These are phyloP conservation scores for Coemansia sp. DNA, from an alignment of 192 early-diverging fungal species.

Conservation along the genomic window DNA sequence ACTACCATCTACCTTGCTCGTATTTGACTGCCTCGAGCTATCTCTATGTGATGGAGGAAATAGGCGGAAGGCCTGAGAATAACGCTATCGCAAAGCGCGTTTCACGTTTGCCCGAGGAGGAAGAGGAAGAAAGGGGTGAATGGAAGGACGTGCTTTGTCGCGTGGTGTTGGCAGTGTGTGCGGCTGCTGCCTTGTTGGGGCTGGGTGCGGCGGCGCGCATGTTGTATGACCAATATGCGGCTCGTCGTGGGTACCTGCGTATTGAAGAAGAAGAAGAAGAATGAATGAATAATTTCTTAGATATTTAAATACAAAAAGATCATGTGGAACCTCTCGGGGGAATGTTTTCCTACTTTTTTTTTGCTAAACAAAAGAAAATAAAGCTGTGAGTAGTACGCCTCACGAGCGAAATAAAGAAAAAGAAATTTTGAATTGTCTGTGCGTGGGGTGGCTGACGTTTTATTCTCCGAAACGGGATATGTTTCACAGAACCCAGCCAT, in stretches of 20 bases:
- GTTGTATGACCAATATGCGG: constrained; percentile 10
- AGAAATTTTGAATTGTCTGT: background rate
- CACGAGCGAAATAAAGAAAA: too few relatives aligned
- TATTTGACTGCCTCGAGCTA: constrained; percentile 25
- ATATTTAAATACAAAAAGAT: too few relatives aligned
- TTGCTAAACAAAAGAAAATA: background rate
- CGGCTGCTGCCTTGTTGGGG: constrained; percentile 4
- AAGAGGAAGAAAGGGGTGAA: background rate
- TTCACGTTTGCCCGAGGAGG: background rate
- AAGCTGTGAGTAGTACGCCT: background rate
- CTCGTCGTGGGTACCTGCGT: constrained; percentile 16
- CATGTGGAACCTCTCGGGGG: too few relatives aligned
- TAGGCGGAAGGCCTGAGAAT: constrained; percentile 30
- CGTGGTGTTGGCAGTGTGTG: background rate
- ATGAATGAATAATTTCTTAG: background rate
- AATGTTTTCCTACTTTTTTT: background rate
- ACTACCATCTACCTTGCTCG: constrained; percentile 45
- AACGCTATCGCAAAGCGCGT: constrained; percentile 30
- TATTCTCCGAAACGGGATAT: background rate
- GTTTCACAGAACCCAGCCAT: background rate
- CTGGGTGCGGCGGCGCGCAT: background rate
- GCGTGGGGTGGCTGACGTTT: background rate
- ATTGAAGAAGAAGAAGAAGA: constrained; percentile 7
- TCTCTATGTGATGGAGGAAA: constrained; percentile 42
- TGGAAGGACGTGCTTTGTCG: background rate